These are phyloP conservation scores for Leccinum ochraceum DNA, from an alignment of 768 basidiomycete species.

Conservation along the genomic window DNA sequence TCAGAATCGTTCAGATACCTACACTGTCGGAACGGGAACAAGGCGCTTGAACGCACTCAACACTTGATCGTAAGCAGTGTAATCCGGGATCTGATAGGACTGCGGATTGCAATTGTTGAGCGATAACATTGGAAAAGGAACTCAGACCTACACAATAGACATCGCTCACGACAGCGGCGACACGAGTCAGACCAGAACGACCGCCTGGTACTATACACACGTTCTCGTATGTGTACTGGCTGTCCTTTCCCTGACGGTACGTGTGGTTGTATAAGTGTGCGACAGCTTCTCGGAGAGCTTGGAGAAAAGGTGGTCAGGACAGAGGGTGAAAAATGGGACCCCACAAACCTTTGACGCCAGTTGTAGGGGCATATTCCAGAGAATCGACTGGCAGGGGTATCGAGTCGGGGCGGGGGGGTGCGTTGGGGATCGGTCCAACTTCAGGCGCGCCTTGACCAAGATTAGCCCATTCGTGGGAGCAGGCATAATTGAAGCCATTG, in stretches of 20 bases:
- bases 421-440: conserved; percentile 80
- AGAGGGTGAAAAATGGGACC: neutral
- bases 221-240: conserved; percentile 90
- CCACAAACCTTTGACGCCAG: conserved; percentile 75
- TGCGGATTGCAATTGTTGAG: conserved; percentile 27
- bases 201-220: conserved; percentile 96
- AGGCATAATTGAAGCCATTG: conserved; percentile 84
- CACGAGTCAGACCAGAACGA: conserved; percentile 82
- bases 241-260: conserved; percentile 77
- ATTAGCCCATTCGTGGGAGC: conserved; percentile 82
- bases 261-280: conserved; percentile 87
- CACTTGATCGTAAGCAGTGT: conserved; percentile 86
- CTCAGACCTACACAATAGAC: conserved; percentile 66
- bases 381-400: conserved; percentile 71
- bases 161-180: conserved; percentile 90
- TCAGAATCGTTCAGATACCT: conserved; percentile 31
- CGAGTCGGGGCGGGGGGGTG: conserved; percentile 61
- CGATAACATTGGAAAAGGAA: neutral
- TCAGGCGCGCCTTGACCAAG: conserved; percentile 93
- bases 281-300: conserved; percentile 85
- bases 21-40: conserved; percentile 90
- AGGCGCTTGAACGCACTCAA: conserved; percentile 85
- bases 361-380: conserved; percentile 90
- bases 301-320: conserved; percentile 6
- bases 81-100: conserved; percentile 92